Conservation (phyloP, 2,329 filamentous ascomycete species). For the Ophiostoma himal-ulmi region DNA sequence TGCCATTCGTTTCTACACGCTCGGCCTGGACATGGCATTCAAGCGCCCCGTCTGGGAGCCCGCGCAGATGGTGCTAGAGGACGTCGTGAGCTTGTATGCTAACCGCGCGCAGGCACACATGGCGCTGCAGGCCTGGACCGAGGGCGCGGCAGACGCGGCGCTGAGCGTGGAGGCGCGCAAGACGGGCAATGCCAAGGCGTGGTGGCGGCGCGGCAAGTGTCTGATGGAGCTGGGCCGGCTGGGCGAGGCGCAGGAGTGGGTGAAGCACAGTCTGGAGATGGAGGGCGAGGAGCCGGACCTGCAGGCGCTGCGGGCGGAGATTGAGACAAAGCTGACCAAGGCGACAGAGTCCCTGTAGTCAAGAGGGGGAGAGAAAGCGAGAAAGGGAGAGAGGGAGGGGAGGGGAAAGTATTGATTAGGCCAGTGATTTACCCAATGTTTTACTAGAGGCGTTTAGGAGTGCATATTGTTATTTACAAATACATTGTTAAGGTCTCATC, state of each 20-base stretch:
- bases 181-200: conserved; percentile 85
- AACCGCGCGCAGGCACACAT: conserved; percentile 91
- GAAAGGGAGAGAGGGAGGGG: neutral
- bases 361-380: neutral
- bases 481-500: neutral
- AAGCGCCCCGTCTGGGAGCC: conserved; percentile 84
- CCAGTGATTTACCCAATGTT: neutral
- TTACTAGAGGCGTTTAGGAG: neutral
- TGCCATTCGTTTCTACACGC: conserved; percentile 72
- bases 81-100: conserved; percentile 70
- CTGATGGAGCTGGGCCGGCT: conserved; percentile 84
- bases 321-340: conserved; percentile 40
- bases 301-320: conserved; percentile 57
- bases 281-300: conserved; percentile 67
- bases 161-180: conserved; percentile 81
- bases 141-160: conserved; percentile 82
- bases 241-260: conserved; percentile 75
- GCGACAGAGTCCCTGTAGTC: neutral
- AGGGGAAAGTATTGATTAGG: neutral
- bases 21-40: conserved; percentile 87
- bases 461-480: neutral
- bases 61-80: conserved; percentile 73
- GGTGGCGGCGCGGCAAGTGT: conserved; percentile 83
- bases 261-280: conserved; percentile 71
- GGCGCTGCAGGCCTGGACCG: conserved; percentile 73